A percentile compares a stretch with the other conserved stretches of the same genome.
phyloP scores from a whole-genome alignment of 345 rosid species.

The Euclidium syriacum region DNA sequence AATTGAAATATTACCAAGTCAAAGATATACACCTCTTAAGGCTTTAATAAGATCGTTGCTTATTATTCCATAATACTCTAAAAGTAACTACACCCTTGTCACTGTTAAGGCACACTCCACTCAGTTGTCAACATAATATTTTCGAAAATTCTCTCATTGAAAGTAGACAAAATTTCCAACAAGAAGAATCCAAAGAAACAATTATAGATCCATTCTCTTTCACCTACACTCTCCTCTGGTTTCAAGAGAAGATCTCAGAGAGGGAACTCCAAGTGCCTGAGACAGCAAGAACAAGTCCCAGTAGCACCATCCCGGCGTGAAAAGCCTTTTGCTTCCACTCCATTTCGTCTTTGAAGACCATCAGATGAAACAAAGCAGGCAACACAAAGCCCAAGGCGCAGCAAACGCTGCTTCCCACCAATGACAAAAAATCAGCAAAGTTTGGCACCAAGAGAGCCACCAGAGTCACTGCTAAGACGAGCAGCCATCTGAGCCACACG shows the following conservation, averaged over 20 bases:
- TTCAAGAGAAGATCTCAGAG: conserved; percentile 41
- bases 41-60: not conserved
- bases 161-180: conserved; percentile 2
- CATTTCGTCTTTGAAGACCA: conserved; percentile 68
- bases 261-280: conserved; percentile 74
- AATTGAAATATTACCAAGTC: not conserved
- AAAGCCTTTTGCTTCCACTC: conserved; percentile 43
- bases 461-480: conserved; percentile 56
- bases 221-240: not conserved
- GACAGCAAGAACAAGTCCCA: conserved; percentile 51
- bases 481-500: conserved; percentile 70
- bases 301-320: conserved; percentile 41
- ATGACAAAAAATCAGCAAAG: conserved; percentile 75
- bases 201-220: not conserved
- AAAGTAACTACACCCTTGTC: too few species aligned
- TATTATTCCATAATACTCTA: too few species aligned
- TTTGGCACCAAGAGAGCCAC: conserved; percentile 72
- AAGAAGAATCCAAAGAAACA: conserved; percentile 1
- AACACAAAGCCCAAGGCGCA: conserved; percentile 69
- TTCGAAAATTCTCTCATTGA: not conserved
- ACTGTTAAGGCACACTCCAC: not conserved
- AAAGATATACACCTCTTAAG: not conserved
- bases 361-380: conserved; percentile 67
- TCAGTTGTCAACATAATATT: not conserved
- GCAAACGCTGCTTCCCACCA: conserved; percentile 85